Base-by-base conservation (phyloP, 306 rosid genomes). In the Trifolium repens region DNA sequence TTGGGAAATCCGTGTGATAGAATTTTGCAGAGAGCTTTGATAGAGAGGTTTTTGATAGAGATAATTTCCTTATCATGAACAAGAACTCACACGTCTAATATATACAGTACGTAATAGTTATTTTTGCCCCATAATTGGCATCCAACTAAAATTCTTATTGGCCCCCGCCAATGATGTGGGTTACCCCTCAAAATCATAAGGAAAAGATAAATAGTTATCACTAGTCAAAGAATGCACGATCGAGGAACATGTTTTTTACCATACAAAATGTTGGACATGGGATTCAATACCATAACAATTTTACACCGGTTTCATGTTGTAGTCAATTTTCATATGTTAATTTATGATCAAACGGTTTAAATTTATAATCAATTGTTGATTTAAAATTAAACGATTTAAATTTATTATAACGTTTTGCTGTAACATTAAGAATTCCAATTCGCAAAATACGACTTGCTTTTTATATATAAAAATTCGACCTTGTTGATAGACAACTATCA, bases 171-270 rank as follows among this genome's bases (percentile, higher is more conserved):
- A 68, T 81, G 63, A 71, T 70, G 42, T 78, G 68, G 64, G 74
- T 42, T 53, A 4, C 35, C 77, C 85, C 63, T 60, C 71, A 85
- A 53, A 60, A 80, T 72, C 74, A 76, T 71, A 44, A 73, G 74
- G 60, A 69, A 37, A 49, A 60, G 44, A 22, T 22, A 22, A 22
- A 22, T 22, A 22, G 24, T 22, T 22, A 22, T 22, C 72, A 50
- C 77, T 30, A 73, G 71, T 79, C 24, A 67, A 69, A 60, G 74
- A 73, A 27, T 27, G 30, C 30, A 27, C 30, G 69, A 66, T 76
- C 72, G 85, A 81, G 83, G 80, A 87, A 83, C 79, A 76, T 69
- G 84, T 74, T 27, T 37, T 37, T 58, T 46, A 53, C 50, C 71
- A 60, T 26, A 65, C 68, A 83, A 59, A 73, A 16, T 54, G 10